phyloP scores from a whole-genome alignment of 345 rosid species.

The Sisymbrium altissimum region DNA sequence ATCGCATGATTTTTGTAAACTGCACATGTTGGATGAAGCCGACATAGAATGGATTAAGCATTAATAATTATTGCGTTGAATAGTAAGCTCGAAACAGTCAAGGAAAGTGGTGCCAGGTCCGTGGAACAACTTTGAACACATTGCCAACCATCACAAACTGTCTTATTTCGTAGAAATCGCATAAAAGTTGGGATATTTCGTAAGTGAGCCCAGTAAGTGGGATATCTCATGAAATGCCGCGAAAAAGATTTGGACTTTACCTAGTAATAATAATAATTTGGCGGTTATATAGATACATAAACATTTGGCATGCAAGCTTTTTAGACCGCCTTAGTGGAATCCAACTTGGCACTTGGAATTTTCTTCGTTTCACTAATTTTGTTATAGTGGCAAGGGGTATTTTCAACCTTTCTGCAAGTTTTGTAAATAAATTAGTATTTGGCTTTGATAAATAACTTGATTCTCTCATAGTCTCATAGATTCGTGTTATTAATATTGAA shows the following conservation, averaged over 20 bases:
- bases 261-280: background rate
- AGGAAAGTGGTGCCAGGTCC: constrained; percentile 19
- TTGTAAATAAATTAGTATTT: background rate
- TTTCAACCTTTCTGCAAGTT: background rate
- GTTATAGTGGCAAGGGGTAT: background rate
- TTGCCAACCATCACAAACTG: background rate
- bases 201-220: background rate
- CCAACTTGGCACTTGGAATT: background rate
- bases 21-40: background rate
- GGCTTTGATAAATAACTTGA: no score
- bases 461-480: no score
- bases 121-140: constrained; percentile 16
- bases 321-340: constrained; percentile 3
- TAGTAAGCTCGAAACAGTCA: constrained; percentile 17
- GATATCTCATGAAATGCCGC: background rate
- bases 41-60: constrained; percentile 1
- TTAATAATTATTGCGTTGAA: background rate
- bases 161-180: background rate
- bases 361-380: background rate
- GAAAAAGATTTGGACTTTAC: background rate
- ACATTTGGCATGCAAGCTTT: constrained; percentile 6
- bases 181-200: background rate
- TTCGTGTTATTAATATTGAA: no score
- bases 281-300: background rate
- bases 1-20: background rate